Conservation (phyloP, 2,329 filamentous ascomycete species). For the Talaromyces albobiverticillius region DNA sequence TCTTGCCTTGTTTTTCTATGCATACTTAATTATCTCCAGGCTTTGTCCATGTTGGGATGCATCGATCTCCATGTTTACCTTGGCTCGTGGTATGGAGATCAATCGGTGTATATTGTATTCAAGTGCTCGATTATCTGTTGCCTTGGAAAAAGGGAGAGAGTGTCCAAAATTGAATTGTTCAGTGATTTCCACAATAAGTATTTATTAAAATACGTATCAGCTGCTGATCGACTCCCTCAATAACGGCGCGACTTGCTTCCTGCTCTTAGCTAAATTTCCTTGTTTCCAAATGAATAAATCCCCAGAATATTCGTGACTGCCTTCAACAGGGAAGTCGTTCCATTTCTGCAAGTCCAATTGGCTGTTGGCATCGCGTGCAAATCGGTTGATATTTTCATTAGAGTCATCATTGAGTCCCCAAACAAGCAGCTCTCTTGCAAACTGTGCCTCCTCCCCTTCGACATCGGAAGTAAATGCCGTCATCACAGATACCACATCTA, state of each 20-base stretch:
- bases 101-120: background rate
- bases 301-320: slow-evolving; percentile 15
- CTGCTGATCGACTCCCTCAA: slow-evolving; percentile 44
- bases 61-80: background rate
- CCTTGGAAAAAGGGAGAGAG: background rate
- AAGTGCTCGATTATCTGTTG: background rate
- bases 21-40: background rate
- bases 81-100: background rate
- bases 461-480: slow-evolving; percentile 50
- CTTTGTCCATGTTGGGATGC: background rate
- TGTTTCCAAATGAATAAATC: slow-evolving; percentile 53
- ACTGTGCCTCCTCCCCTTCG: slow-evolving; percentile 32
- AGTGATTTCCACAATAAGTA: too few relatives aligned
- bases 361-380: slow-evolving; percentile 41
- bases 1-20: background rate
- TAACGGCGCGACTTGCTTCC: slow-evolving; percentile 62
- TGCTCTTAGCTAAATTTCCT: slow-evolving; percentile 55
- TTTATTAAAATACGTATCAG: slow-evolving; percentile 1
- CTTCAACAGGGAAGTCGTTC: slow-evolving; percentile 9
- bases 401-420: slow-evolving; percentile 41
- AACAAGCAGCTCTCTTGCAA: slow-evolving; percentile 54
- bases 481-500: slow-evolving; percentile 60
- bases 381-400: slow-evolving; percentile 42
- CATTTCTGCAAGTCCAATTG: slow-evolving; percentile 42
- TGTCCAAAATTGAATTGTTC: background rate